Percentiles rank a stretch among this genome's conserved stretches.
These are phyloP conservation scores for Huntiella moniliformis DNA, from an alignment of 2,329 filamentous ascomycete genomes.

Conservation along the genomic window DNA sequence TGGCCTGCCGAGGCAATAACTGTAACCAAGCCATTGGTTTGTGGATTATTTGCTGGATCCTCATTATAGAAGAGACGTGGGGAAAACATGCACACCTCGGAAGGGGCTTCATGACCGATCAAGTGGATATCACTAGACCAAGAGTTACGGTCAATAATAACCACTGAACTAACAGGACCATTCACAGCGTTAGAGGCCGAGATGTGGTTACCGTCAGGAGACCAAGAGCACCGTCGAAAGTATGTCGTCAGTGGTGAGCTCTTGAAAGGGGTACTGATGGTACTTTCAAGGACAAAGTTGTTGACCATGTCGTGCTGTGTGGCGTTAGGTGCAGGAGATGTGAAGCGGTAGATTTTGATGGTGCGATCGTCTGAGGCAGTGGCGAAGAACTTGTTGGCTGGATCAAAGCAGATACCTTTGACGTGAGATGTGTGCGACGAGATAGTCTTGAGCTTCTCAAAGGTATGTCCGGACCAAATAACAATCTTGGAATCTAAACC, in stretches of 20 bases:
- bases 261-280: conserved; percentile 69
- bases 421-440: conserved; percentile 91
- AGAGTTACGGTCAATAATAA: conserved; percentile 75
- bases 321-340: conserved; percentile 73
- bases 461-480: conserved; percentile 94
- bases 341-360: conserved; percentile 93
- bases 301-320: conserved; percentile 90
- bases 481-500: conserved; percentile 96
- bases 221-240: conserved; percentile 93
- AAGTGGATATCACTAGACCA: conserved; percentile 97
- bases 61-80: conserved; percentile 68
- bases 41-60: conserved; percentile 38
- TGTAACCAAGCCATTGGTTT: conserved; percentile 46
- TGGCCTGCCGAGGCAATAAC: conserved; percentile 94
- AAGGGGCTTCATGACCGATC: conserved; percentile 90
- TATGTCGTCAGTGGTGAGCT: conserved; percentile 92
- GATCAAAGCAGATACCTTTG: conserved; percentile 96
- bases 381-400: conserved; percentile 97
- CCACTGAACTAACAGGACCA: conserved; percentile 88
- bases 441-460: conserved; percentile 91
- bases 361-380: conserved; percentile 93
- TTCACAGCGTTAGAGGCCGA: conserved; percentile 95
- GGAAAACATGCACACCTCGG: conserved; percentile 94
- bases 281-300: conserved; percentile 90
- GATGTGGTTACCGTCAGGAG: conserved; percentile 90